A percentile compares a stretch with the other conserved stretches of the same genome.
These are phyloP conservation scores for Boletus edulis DNA, from an alignment of 768 basidiomycete genomes.

Conservation along the genomic window DNA sequence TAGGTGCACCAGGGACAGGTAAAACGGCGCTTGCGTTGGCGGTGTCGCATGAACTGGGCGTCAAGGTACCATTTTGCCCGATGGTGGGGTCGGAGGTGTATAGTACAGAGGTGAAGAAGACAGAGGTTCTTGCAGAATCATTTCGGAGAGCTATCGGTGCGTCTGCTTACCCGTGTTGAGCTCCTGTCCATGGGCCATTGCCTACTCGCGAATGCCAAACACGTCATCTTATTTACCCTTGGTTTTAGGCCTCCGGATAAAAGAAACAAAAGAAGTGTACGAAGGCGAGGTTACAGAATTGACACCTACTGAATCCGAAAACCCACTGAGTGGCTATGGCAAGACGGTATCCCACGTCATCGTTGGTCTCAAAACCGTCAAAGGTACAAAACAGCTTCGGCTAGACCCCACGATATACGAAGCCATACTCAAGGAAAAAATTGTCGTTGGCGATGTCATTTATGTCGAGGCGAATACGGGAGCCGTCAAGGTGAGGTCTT, in stretches of 20 bases:
- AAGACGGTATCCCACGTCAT: constrained; percentile 96
- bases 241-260: constrained; percentile 78
- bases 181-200: no score
- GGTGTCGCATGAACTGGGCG: constrained; percentile 89
- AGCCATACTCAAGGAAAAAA: constrained; percentile 95
- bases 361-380: constrained; percentile 84
- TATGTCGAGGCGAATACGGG: constrained; percentile 94
- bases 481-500: constrained; percentile 76
- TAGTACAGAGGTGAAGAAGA: constrained; percentile 82
- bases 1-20: constrained; percentile 95
- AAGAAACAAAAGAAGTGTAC: constrained; percentile 98
- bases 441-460: constrained; percentile 94
- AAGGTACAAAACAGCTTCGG: constrained; percentile 29
- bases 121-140: constrained; percentile 92
- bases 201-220: no score
- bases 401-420: constrained; percentile 84
- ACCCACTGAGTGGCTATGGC: constrained; percentile 95
- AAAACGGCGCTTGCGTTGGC: constrained; percentile 98
- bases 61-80: constrained; percentile 96
- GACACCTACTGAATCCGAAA: constrained; percentile 94
- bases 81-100: constrained; percentile 99
- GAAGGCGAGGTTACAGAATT: constrained; percentile 98
- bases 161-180: constrained; percentile 26
- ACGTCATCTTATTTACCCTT: neutral
- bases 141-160: constrained; percentile 61